Evolutionary conservation across 352 stramenopile species (phyloP).

Genomic region (Globisporangium viniferum): DNA sequence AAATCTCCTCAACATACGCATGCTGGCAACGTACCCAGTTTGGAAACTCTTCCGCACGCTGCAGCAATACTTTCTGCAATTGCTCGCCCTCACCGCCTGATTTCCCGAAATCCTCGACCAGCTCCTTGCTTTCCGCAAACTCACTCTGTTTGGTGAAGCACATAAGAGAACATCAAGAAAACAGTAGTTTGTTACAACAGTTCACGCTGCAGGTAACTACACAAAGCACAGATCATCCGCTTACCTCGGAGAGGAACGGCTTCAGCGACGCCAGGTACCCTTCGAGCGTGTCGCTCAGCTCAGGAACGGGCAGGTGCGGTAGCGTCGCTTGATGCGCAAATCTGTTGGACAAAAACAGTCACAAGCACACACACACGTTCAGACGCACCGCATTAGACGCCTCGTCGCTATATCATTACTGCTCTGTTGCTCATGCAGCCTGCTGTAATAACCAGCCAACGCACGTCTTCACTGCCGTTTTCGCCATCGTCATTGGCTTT

Average conservation of each 20-base stretch:
- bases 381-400: not conserved
- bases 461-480: not conserved
- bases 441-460: not conserved
- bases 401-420: not conserved
- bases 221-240: not conserved
- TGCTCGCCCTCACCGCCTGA: conserved; percentile 40
- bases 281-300: conserved; percentile 78
- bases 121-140: conserved; percentile 27
- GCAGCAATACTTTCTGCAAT: conserved; percentile 45
- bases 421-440: not conserved
- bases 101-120: conserved; percentile 49
- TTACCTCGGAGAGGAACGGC: conserved; percentile 48
- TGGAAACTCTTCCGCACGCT: conserved; percentile 35
- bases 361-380: not conserved
- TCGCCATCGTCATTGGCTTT: not conserved
- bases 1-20: not conserved
- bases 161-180: conserved; percentile 23
- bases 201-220: conserved; percentile 12
- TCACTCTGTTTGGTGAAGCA: conserved; percentile 34
- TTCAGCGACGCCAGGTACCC: conserved; percentile 79
- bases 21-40: conserved; percentile 49
- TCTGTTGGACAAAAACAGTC: conserved; percentile 7
- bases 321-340: conserved; percentile 63
- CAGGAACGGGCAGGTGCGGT: conserved; percentile 78
- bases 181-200: conserved; percentile 28